Conservation (phyloP, 176 grass and related monocot species). For the Tuctoria greenei region DNA sequence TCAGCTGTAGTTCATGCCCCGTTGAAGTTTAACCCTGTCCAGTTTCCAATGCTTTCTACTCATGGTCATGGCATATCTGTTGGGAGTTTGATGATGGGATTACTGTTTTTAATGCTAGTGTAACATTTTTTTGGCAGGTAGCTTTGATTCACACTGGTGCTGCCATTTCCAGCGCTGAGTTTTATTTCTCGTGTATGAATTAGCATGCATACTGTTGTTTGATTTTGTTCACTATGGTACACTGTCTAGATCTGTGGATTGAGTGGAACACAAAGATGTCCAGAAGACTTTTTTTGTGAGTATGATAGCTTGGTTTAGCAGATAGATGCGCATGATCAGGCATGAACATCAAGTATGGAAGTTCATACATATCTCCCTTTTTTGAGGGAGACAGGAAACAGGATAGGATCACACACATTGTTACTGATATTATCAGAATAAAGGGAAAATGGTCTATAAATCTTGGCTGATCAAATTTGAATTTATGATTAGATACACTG, state of each 20-base stretch:
- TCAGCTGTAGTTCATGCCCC: background rate
- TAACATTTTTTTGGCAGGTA: background rate
- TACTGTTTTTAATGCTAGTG: background rate
- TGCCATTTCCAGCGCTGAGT: background rate
- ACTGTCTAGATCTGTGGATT: background rate
- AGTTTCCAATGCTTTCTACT: background rate
- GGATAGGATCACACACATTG: background rate
- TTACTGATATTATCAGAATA: background rate
- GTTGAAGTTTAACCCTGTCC: no score
- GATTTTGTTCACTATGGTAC: background rate
- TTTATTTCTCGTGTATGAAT: background rate
- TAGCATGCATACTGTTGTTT: background rate
- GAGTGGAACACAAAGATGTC: background rate
- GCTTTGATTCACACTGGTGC: background rate
- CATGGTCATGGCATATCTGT: background rate
- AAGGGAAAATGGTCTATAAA: background rate
- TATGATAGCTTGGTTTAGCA: background rate
- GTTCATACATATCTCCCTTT: background rate
- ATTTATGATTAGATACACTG: background rate
- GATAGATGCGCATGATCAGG: background rate
- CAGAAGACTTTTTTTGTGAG: background rate
- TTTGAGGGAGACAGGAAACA: no score
- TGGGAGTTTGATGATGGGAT: background rate
- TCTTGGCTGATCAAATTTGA: background rate
- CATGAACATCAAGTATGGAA: constrained; percentile 23